These are phyloP conservation scores for Fomes fomentarius DNA, from an alignment of 1,284 basidiomycete genomes.

Conservation along the genomic window DNA sequence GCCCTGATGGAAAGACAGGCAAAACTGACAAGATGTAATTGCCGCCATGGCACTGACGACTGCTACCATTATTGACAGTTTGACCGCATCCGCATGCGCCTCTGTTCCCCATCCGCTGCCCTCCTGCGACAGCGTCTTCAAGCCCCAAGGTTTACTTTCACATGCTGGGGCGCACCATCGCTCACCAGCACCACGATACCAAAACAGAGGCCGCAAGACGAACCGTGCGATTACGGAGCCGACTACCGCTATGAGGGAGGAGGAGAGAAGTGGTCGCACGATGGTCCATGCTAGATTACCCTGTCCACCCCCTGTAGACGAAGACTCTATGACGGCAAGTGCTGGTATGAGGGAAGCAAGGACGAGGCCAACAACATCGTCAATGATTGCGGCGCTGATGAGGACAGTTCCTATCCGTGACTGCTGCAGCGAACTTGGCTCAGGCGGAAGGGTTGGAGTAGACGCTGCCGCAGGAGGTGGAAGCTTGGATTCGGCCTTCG, in stretches of 20 bases:
- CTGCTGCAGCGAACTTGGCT: constrained; percentile 38
- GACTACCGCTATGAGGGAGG: constrained; percentile 37
- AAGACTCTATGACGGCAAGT: constrained; percentile 28
- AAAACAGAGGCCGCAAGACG: constrained; percentile 32
- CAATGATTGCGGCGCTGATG: constrained; percentile 53
- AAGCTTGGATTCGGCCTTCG: too few relatives aligned
- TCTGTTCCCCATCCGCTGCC: constrained; percentile 26
- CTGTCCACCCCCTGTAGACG: constrained; percentile 1
- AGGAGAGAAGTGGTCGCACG: constrained; percentile 43
- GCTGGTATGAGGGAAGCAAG: constrained; percentile 48
- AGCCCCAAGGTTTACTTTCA: constrained; percentile 26
- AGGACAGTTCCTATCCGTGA: constrained; percentile 53
- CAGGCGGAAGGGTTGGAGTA: not conserved
- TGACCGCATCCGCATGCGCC: constrained; percentile 28
- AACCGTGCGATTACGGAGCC: constrained; percentile 32
- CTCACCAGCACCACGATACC: constrained; percentile 24
- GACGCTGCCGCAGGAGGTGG: not conserved
- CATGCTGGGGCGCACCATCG: constrained; percentile 29
- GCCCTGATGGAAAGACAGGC: not conserved
- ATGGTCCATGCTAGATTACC: constrained; percentile 39
- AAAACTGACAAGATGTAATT: constrained; percentile 29
- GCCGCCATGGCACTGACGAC: constrained; percentile 27
- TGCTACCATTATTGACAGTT: constrained; percentile 26
- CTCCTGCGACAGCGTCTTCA: not conserved
- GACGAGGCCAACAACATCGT: constrained; percentile 58